These are phyloP conservation scores for Solanum chmielewskii DNA, from an alignment of 257 asterid genomes.

Conservation along the genomic window DNA sequence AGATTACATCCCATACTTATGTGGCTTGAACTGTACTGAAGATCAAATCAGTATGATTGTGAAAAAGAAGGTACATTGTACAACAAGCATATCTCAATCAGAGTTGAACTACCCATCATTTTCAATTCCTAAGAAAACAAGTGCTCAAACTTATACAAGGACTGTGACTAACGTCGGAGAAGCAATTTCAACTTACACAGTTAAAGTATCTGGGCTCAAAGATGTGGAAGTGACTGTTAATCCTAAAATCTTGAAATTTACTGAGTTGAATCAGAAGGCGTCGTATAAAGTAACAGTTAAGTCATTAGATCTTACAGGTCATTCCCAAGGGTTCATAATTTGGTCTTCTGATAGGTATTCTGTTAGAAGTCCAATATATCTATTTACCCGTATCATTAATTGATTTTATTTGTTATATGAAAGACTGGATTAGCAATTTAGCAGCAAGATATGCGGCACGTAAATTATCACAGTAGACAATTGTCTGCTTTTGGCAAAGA, in stretches of 20 bases:
- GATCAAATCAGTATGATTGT: background rate
- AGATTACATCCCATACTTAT: background rate
- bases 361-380: background rate
- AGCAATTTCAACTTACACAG: background rate
- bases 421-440: background rate
- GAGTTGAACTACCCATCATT: conserved; percentile 12
- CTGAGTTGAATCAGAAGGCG: background rate
- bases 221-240: background rate
- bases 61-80: background rate
- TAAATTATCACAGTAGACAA: background rate
- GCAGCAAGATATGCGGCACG: background rate
- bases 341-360: background rate
- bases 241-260: background rate
- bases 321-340: background rate
- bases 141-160: background rate
- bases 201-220: background rate
- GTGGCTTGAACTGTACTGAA: conserved; percentile 2
- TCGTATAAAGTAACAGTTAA: background rate
- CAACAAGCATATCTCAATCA: background rate
- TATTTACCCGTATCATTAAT: background rate
- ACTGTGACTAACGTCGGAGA: conserved; percentile 9
- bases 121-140: background rate
- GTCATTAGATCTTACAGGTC: background rate
- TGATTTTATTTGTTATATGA: background rate
- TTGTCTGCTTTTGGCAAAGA: background rate